A percentile compares a stretch with the other conserved stretches of the same genome.
Conservation (phyloP, 169 alveolate genomes). For the Plasmodium fragile region DNA sequence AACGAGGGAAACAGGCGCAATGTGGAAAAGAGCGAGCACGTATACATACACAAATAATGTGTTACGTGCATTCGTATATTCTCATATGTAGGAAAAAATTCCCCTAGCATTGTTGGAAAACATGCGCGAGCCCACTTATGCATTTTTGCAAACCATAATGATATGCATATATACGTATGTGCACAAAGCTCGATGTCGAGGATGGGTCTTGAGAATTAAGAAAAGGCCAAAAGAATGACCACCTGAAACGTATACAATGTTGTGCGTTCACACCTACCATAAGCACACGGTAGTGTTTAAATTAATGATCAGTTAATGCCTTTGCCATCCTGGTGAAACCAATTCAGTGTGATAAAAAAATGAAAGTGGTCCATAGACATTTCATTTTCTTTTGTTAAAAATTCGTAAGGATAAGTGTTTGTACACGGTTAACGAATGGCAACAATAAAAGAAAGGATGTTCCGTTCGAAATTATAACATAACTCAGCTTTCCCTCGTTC, state of each 20-base stretch:
- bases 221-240: not conserved
- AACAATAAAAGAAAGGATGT: too few species aligned
- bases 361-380: not conserved
- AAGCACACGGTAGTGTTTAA: not conserved
- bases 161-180: slow-evolving; percentile 1
- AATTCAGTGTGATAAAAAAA: not conserved
- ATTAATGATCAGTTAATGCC: not conserved
- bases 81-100: not conserved
- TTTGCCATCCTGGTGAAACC: not conserved
- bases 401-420: not conserved
- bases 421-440: not conserved
- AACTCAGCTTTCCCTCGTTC: not conserved
- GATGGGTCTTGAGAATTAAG: not conserved
- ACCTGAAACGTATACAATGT: not conserved
- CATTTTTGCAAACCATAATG: not conserved
- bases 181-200: not conserved
- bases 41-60: not conserved
- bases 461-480: not conserved
- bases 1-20: not conserved
- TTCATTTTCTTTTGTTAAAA: too few species aligned
- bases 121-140: not conserved
- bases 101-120: not conserved
- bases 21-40: not conserved
- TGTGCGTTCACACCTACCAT: not conserved
- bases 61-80: not conserved